phyloP scores from a whole-genome alignment of 1,284 basidiomycete species.

The Rhodotorula sp. region DNA sequence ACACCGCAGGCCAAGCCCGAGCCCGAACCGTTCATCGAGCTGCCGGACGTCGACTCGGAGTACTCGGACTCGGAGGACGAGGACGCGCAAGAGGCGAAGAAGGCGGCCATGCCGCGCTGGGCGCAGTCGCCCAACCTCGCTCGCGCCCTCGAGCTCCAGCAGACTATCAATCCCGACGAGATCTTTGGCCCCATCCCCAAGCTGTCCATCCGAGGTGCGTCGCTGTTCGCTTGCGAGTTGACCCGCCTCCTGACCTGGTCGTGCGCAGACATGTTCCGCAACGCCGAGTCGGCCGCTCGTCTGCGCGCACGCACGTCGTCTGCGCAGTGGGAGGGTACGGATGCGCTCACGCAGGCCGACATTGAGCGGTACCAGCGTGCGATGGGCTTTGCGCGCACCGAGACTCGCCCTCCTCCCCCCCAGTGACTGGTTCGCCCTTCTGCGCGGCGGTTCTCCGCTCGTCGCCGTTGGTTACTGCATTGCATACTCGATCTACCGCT shows the following conservation, averaged over 20 bases:
- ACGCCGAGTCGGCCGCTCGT: constrained; percentile 60
- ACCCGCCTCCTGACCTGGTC: neutral
- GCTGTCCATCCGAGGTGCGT: constrained; percentile 70
- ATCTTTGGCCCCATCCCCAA: constrained; percentile 84
- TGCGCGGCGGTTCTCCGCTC: too few relatives aligned
- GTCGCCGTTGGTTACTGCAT: too few relatives aligned
- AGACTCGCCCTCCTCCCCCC: neutral
- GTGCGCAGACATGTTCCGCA: constrained; percentile 53
- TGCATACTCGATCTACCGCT: too few relatives aligned
- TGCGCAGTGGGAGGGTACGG: constrained; percentile 86
- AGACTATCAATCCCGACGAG: constrained; percentile 77
- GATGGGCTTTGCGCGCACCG: constrained; percentile 67
- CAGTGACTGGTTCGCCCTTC: neutral
- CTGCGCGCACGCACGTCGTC: constrained; percentile 86
- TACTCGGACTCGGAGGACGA: constrained; percentile 94
- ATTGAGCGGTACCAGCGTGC: constrained; percentile 78
- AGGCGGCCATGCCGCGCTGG: constrained; percentile 72
- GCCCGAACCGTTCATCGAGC: constrained; percentile 63
- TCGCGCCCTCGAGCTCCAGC: constrained; percentile 72
- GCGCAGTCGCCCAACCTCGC: constrained; percentile 83
- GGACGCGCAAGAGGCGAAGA: constrained; percentile 62
- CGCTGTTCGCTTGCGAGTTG: constrained; percentile 43
- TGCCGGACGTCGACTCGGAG: constrained; percentile 91
- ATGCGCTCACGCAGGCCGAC: constrained; percentile 77
- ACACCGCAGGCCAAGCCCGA: constrained; percentile 44